A percentile compares a stretch with the other conserved stretches of the same genome.
Evolutionary conservation across 768 basidiomycete genomes (phyloP).

Genomic region (Cystofilobasidium bisporidii): DNA sequence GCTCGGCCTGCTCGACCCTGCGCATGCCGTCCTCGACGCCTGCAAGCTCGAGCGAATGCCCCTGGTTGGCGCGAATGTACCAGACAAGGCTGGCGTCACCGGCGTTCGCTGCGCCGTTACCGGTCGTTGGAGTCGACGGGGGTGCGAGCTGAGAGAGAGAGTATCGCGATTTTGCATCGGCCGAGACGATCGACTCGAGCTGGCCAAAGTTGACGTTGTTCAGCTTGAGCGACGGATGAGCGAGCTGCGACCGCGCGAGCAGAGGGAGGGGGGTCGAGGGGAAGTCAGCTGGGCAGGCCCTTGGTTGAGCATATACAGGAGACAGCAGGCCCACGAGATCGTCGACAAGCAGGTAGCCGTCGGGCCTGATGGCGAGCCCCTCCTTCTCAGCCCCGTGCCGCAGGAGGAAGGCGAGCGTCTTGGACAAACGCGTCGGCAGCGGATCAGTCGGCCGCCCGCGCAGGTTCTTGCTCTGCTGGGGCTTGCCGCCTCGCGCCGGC

Average conservation of each 20-base stretch:
- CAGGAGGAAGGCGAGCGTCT: slow-evolving; percentile 83
- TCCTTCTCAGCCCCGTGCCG: slow-evolving; percentile 77
- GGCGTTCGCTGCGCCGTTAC: too few species aligned
- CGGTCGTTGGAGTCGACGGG: neutral
- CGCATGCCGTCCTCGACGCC: slow-evolving; percentile 11
- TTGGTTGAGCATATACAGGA: neutral
- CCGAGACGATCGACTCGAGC: neutral
- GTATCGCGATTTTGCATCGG: slow-evolving; percentile 3
- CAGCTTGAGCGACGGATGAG: slow-evolving; percentile 56
- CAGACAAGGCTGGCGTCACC: neutral
- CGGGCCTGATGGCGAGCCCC: slow-evolving; percentile 61
- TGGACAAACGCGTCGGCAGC: slow-evolving; percentile 49
- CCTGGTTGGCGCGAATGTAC: slow-evolving; percentile 25
- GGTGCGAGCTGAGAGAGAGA: neutral
- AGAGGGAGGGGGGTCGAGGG: neutral
- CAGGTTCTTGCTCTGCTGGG: slow-evolving; percentile 9
- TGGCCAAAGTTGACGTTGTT: slow-evolving; percentile 43
- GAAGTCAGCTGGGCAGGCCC: neutral
- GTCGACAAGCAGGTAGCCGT: slow-evolving; percentile 72
- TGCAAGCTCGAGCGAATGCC: slow-evolving; percentile 12
- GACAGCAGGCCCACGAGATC: slow-evolving; percentile 60
- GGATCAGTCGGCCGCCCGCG: slow-evolving; percentile 5
- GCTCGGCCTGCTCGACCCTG: neutral
- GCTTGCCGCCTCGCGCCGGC: neutral
- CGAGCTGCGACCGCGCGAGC: slow-evolving; percentile 44